Conservation (phyloP, 2,329 filamentous ascomycete genomes). For the Claviceps fusiformis region DNA sequence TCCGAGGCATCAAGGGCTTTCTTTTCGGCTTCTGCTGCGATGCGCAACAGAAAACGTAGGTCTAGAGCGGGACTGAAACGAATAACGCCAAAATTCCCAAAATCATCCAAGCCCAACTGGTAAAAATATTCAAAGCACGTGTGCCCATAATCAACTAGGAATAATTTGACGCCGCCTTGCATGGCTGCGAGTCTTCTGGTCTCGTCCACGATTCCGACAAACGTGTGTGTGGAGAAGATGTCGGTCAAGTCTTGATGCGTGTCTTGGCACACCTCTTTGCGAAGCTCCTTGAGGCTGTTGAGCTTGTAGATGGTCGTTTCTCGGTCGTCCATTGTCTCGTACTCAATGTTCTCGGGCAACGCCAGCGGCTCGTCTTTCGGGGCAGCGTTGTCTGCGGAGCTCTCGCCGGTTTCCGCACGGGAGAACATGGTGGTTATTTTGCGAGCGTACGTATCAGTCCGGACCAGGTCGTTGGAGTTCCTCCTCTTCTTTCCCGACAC, state of each 20-base stretch:
- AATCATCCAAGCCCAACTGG: constrained; percentile 86
- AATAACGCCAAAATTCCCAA: constrained; percentile 84
- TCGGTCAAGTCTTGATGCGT: constrained; percentile 82
- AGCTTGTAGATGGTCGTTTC: constrained; percentile 59
- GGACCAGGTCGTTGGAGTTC: constrained; percentile 63
- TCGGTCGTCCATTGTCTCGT: constrained; percentile 53
- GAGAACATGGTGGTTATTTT: constrained; percentile 94
- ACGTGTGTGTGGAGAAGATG: constrained; percentile 75
- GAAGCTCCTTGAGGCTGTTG: constrained; percentile 73
- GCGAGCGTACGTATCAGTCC: constrained; percentile 74
- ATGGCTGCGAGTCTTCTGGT: constrained; percentile 78
- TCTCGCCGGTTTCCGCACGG: constrained; percentile 30
- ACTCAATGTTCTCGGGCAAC: constrained; percentile 43
- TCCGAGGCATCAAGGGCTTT: constrained; percentile 25
- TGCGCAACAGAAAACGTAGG: constrained; percentile 53
- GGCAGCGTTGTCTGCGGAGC: constrained; percentile 3
- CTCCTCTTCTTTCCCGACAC: constrained; percentile 26
- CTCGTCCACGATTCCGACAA: constrained; percentile 86
- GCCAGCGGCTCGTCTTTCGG: constrained; percentile 21
- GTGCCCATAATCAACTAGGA: constrained; percentile 84
- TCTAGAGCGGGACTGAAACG: constrained; percentile 64
- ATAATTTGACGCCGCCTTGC: constrained; percentile 84
- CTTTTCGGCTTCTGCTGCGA: constrained; percentile 62
- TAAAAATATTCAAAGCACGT: constrained; percentile 85
- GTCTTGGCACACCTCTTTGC: constrained; percentile 62